Conservation (phyloP, 2,329 filamentous ascomycete genomes). For the Blumeria hordei region DNA sequence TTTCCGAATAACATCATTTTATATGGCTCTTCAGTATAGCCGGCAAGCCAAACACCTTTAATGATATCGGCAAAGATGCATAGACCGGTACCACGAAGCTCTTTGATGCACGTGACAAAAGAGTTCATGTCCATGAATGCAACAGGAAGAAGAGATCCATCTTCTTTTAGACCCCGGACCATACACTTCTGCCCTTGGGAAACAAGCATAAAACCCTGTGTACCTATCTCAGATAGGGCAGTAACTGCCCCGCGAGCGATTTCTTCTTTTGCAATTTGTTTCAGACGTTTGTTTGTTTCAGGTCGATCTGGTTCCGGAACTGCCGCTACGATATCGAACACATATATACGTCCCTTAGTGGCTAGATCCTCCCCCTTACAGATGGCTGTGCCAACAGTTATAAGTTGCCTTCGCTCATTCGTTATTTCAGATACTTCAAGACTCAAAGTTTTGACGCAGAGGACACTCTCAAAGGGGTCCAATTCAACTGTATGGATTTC, state of each 20-base stretch:
- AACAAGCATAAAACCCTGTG: constrained; percentile 67
- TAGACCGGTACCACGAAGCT: constrained; percentile 60
- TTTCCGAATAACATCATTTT: constrained; percentile 87
- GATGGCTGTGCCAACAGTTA: constrained; percentile 67
- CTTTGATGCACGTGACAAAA: constrained; percentile 69
- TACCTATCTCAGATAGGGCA: constrained; percentile 60
- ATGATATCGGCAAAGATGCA: constrained; percentile 73
- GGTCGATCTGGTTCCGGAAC: constrained; percentile 70
- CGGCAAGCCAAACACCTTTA: constrained; percentile 88
- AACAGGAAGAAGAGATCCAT: constrained; percentile 74
- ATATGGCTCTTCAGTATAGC: constrained; percentile 92
- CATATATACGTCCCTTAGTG: constrained; percentile 61
- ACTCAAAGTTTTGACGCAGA: constrained; percentile 61
- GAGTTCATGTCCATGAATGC: constrained; percentile 97
- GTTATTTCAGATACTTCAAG: constrained; percentile 82
- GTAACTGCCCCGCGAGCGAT: constrained; percentile 83
- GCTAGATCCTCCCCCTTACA: constrained; percentile 79
- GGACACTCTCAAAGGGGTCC: constrained; percentile 50
- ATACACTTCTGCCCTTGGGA: constrained; percentile 95
- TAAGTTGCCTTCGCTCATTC: constrained; percentile 58
- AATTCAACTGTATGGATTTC: constrained; percentile 55
- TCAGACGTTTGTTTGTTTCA: constrained; percentile 67
- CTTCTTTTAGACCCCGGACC: constrained; percentile 87
- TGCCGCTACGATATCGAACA: constrained; percentile 78
- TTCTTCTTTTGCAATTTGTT: constrained; percentile 70